These are phyloP conservation scores for Hypomyces perniciosus DNA, from an alignment of 2,329 filamentous ascomycete species.

Conservation along the genomic window DNA sequence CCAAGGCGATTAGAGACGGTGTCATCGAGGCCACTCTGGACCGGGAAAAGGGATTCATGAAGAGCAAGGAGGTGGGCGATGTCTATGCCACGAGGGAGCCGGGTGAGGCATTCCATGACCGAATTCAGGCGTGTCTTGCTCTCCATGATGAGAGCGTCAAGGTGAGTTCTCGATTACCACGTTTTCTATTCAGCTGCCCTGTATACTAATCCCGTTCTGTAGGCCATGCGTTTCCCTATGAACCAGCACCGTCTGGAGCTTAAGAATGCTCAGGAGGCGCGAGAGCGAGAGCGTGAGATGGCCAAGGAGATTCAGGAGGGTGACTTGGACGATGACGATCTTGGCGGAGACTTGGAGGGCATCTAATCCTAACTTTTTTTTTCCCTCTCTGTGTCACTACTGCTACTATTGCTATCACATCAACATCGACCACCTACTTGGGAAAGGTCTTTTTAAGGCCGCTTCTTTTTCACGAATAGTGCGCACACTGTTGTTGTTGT, in stretches of 20 bases:
- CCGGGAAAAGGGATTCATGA: conserved; percentile 94
- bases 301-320: conserved; percentile 99
- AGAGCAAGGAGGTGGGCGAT: conserved; percentile 93
- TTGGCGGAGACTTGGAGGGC: conserved; percentile 91
- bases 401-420: conserved; percentile 7
- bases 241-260: conserved; percentile 96
- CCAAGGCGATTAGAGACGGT: conserved; percentile 95
- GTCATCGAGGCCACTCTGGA: conserved; percentile 95
- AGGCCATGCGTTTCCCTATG: conserved; percentile 99
- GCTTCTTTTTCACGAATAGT: neutral
- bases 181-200: neutral
- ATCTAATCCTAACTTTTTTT: conserved; percentile 53
- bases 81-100: conserved; percentile 95
- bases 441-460: neutral
- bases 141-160: conserved; percentile 98
- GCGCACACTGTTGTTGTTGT: neutral
- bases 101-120: conserved; percentile 94
- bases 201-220: neutral
- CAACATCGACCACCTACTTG: conserved; percentile 3
- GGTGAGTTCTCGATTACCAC: conserved; percentile 45
- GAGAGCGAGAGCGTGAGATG: conserved; percentile 91
- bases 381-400: conserved; percentile 14
- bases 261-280: conserved; percentile 97
- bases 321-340: conserved; percentile 93
- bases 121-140: conserved; percentile 83